Evolutionary conservation across 495 filamentous ascomycete genomes (phyloP), one percentile per base, ranked within the genome.

Genomic region (Terfezia claveryi): DNA sequence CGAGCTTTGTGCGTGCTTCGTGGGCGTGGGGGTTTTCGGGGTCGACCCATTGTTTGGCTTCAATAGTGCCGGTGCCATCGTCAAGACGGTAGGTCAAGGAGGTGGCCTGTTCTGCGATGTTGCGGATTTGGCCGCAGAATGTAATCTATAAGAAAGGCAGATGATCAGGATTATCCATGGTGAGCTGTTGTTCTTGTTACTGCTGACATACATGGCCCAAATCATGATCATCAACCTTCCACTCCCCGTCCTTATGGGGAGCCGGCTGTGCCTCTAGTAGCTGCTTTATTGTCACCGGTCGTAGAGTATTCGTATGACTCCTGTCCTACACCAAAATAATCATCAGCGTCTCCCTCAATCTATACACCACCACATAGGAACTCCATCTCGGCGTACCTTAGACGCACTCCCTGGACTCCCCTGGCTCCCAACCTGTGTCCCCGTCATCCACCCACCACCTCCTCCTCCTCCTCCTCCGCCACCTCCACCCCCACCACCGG

Each of bases 261-360:
- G 76, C 41, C 14, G 41, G 17, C 14, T 14, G 71, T 53, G 83
- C 81, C 66, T 94, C 85, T 62, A 86, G 70, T 49, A 94, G 73
- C 70, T 98, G 91, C 66, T 94, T 94, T 65, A 95, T 84, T 46
- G 91, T 98, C 44, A 94, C 82, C 0, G 91, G 87, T 49, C 89
- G 81, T 56, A 98, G 76, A 51, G 83, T 87, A 49, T 87, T 76
- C 64, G 79, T 75, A 56, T 62, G 68, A 58, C 80, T 76, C 53
- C 67, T 72, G 55, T 57, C 57, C 63, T 70, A 55, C 16, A 56
- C 11, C 27, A 38, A 54, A 38, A 56, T 44, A 57, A 53, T 58
- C 20, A 60, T 56, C 14, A 32, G 27, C 27, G 27, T 32, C 27
- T 32, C 27, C 7, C 7, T 32, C 2, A 32, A 32, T 32, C 27